Base-by-base conservation (phyloP, 208 protist species). In the Wallacemonas sp. region DNA sequence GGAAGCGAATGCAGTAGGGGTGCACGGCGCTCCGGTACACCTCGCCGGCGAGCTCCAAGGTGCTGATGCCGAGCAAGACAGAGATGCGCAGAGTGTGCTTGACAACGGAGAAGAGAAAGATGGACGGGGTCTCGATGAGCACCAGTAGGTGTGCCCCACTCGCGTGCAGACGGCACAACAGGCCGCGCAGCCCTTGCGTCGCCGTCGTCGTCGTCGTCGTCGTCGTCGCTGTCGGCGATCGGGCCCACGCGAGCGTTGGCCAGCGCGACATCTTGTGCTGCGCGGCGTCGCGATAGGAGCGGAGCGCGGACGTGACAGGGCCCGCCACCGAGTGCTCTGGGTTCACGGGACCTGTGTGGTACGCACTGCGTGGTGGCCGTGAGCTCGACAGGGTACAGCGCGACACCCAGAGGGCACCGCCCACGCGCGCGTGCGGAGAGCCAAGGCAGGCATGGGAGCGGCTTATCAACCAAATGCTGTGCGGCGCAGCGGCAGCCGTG, bases 11-110 rank as follows among this genome's bases (percentile, higher is more conserved):
- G 42, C 84, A 44, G 18, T 70, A 65, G 1, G 57, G 46, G 57
- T 76, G 54, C 23, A 85, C 16, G 48, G 71, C 57, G 48, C 61
- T 73, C 16, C 66, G 74, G 68, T 82, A 89, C 20, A 74, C 64
- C 36, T 74, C 72, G 3, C 44, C 48, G 42, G 14, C 41, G 20
- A 89, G 64, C 31, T 74, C 64, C 12, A 62, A 12, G 7, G 64
- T 65, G 25, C 67, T 67, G 5, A 50, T 41, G 2, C 32, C 48
- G 12, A 89, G 63, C 45, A 67, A 26, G 10, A 80, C 5, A 31
- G 52, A 64, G 3, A 73, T 69, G 46, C 31, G n/a, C 55, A 73
- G 16, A 5, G 55, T 16, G 20, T 57, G 59, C n/a, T 45, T n/a
- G 36, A 29, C 44, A 12, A 61, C 48, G 3, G 63, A 54, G 1